Evolutionary conservation across 192 early-diverging fungal genomes (phyloP), one percentile per base, ranked within the genome.

Genomic region (Gaertneriomyces sp.): DNA sequence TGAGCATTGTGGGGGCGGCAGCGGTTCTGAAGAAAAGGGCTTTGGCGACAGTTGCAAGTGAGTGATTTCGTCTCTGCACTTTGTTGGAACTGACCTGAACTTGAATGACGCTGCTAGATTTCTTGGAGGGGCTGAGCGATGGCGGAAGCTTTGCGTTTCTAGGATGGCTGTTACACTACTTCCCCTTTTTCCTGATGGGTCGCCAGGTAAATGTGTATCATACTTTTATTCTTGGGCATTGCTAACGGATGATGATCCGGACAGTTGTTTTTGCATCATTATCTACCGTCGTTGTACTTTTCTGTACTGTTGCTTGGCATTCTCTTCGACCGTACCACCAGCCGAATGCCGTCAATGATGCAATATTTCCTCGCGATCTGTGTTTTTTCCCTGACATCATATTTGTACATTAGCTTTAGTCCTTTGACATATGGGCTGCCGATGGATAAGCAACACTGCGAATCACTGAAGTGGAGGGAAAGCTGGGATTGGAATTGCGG

Each of bases 201-300:
- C 92, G 93, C 40, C 91, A 93, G 73, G 74, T 82, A 45, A 46
- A 17, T 44, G 14, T 7, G 19, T 6, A 42, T 62, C 4, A 17
- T 8, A 2, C 12, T 33, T 68, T 71, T 33, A 76, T 68, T 5
- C n/a, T 3, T 17, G 0, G n/a, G 2, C 11, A 0, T 57, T 14
- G 14, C 16, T 57, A 25, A 57, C 38, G 16, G 16, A 5, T 19
- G 14, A 16, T 25, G 6, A 14, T 38, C 11, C 38, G 55, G 55
- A 4, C 45, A 79, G 74, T 78, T 92, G 44, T 95, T 98, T 74
- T 74, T 94, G 44, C 94, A 96, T 70, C 94, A 98, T 68, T 98
- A 96, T 70, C 81, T 95, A n/a, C 94, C 95, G 5, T 88, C 94
- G 7, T 80, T 96, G 9, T 95, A 93, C 77, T 90, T 95, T 73